Evolutionary conservation across 169 alveolate species (phyloP), one percentile per base, ranked within the genome.

Genomic region (Theileria sp.): DNA sequence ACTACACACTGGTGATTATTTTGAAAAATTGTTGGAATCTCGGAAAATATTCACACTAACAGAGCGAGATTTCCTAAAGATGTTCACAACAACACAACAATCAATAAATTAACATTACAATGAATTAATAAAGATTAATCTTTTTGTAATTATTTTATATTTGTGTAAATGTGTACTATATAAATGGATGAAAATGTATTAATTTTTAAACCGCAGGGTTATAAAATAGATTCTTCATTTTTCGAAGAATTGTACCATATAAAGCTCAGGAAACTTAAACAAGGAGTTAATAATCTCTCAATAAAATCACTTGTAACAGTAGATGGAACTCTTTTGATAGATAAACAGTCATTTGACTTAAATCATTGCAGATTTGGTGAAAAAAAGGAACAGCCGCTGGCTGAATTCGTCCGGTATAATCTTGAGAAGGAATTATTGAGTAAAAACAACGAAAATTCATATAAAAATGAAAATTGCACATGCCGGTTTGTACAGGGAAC

Each of bases 261-360:
- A 10, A 70, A 64, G 7, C 70, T 84, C 15, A 17, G 34, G 8
- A 50, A 64, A n/a, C 71, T 28, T 34, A 25, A 69, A 6, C 34
- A 12, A 13, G 26, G 65, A 62, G 72, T 70, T 12, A n/a, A 38
- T 72, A 81, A 66, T 71, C 28, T 70, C 58, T 12, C 50, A 17
- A 62, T 84, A 58, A 56, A 62, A 64, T 84, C 87, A 34, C 62
- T 82, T 21, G 65, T 72, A 17, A 65, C 68, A 51, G 70, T 68
- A 19, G 83, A 84, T 44, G 90, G 90, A 10, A 49, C 82, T 6
- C 36, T 84, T n/a, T 49, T 73, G 78, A 75, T 84, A 28, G 86
- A 84, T 76, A 54, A 9, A 69, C 13, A 25, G 32, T 84, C 90
- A 2, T 84, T 84, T 70, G 82, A 73, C 38, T 38, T 70, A 7